phyloP scores from a whole-genome alignment of 2,329 filamentous ascomycete species.

The Magnaporthiopsis incrustans region DNA sequence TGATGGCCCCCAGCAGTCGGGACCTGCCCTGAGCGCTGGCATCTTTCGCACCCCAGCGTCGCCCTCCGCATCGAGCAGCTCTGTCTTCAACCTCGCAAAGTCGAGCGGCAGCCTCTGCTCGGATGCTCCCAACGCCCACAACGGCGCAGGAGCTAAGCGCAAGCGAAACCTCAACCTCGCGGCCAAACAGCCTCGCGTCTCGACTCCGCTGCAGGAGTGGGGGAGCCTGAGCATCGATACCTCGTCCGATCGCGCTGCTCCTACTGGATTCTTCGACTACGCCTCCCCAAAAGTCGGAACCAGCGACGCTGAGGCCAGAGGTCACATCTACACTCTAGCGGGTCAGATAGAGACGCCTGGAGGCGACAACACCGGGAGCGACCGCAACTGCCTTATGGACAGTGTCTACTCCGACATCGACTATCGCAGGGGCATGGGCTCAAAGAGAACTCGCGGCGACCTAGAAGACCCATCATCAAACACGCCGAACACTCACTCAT shows the following conservation, averaged over 20 bases:
- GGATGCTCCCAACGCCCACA: constrained; percentile 24
- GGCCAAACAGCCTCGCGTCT: constrained; percentile 21
- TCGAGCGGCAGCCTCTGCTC: constrained; percentile 29
- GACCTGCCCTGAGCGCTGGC: constrained; percentile 21
- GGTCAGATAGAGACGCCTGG: constrained; percentile 45
- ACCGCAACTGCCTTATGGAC: constrained; percentile 34
- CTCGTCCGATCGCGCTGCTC: constrained; percentile 5
- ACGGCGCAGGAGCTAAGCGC: constrained; percentile 21
- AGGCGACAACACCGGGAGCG: constrained; percentile 18
- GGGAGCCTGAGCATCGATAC: constrained; percentile 21
- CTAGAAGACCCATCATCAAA: constrained; percentile 19
- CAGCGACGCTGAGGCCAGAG: constrained; percentile 6
- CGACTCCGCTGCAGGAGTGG: constrained; percentile 27
- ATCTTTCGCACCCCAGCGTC: constrained; percentile 25
- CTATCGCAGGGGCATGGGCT: constrained; percentile 44
- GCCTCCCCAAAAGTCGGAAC: constrained; percentile 6
- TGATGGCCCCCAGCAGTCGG: constrained; percentile 15
- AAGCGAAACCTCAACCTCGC: constrained; percentile 36
- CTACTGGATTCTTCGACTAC: constrained; percentile 12
- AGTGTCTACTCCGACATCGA: constrained; percentile 50
- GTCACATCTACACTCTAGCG: constrained; percentile 38
- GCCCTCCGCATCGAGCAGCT: constrained; percentile 18
- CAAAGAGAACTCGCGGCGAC: constrained; percentile 32
- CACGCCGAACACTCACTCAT: neutral
- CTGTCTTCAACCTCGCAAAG: constrained; percentile 20